phyloP scores from a whole-genome alignment of 139 green algal genomes.

The Micromonas pusilla region DNA sequence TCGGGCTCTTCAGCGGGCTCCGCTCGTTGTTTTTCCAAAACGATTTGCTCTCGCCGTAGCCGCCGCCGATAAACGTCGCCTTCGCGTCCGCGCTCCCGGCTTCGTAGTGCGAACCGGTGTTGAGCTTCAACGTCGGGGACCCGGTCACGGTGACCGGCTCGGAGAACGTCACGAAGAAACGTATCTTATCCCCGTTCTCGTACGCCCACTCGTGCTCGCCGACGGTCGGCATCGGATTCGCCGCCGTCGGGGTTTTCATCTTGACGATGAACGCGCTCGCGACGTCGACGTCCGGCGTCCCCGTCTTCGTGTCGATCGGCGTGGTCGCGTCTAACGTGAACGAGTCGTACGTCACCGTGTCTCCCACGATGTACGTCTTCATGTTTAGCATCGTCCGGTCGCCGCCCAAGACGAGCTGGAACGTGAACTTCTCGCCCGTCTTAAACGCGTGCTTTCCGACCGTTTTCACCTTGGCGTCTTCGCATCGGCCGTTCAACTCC shows the following conservation, averaged over 20 bases:
- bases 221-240: background rate
- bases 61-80: slow-evolving; percentile 6
- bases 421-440: background rate
- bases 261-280: background rate
- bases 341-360: background rate
- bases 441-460: background rate
- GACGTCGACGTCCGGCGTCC: slow-evolving; percentile 8
- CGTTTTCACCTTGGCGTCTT: background rate
- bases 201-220: slow-evolving; percentile 15
- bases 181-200: slow-evolving; percentile 9
- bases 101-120: slow-evolving; percentile 17
- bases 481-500: background rate
- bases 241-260: background rate
- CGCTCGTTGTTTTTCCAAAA: slow-evolving; percentile 28
- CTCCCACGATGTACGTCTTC: background rate
- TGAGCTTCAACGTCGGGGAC: background rate
- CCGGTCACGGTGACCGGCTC: slow-evolving; percentile 4
- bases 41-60: slow-evolving; percentile 17
- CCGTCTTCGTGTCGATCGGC: background rate
- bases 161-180: slow-evolving; percentile 19
- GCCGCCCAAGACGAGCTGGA: background rate
- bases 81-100: slow-evolving; percentile 1
- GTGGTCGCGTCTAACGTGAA: background rate
- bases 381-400: background rate
- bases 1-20: slow-evolving; percentile 11